phyloP scores from a whole-genome alignment of 2,329 filamentous ascomycete species.

The Didymella exigua region DNA sequence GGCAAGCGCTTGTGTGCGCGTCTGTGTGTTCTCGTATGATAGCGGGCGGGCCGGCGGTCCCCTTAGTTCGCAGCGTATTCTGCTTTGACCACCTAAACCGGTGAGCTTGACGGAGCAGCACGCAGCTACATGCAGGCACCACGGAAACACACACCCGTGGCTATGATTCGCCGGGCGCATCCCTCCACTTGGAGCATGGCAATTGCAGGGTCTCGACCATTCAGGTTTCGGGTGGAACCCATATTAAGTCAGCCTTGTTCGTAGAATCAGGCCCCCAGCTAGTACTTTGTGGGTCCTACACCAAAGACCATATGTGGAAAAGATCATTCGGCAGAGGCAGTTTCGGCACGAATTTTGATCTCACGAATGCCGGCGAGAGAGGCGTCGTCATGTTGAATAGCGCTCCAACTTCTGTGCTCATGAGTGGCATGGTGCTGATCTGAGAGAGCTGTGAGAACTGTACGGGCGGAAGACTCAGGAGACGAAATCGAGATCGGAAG shows the following conservation, averaged over 20 bases:
- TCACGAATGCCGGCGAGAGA: background rate
- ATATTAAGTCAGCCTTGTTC: conserved; percentile 41
- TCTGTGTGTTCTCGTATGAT: conserved; percentile 19
- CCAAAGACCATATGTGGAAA: conserved; percentile 16
- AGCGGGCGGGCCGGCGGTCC: conserved; percentile 15
- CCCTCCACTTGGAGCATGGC: conserved; percentile 9
- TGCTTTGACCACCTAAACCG: conserved; percentile 19
- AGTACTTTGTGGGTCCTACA: conserved; percentile 37
- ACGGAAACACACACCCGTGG: conserved; percentile 5
- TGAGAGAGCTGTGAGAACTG: conserved; percentile 2
- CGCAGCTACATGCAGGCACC: conserved; percentile 18
- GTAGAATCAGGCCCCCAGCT: conserved; percentile 42
- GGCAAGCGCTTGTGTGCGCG: conserved; percentile 17
- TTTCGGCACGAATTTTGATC: conserved; percentile 6
- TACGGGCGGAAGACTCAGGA: conserved; percentile 5
- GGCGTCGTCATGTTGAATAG: background rate
- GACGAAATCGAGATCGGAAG: conserved; percentile 1
- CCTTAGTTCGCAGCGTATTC: conserved; percentile 21
- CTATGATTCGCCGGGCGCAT: conserved; percentile 17
- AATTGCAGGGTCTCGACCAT: conserved; percentile 18
- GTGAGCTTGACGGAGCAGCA: conserved; percentile 22
- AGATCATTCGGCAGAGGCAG: conserved; percentile 5
- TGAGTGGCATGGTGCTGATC: background rate
- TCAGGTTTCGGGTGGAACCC: conserved; percentile 8
- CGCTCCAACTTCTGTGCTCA: background rate